These are phyloP conservation scores for Curvularia spicifera DNA, from an alignment of 2,329 filamentous ascomycete genomes.

Conservation along the genomic window DNA sequence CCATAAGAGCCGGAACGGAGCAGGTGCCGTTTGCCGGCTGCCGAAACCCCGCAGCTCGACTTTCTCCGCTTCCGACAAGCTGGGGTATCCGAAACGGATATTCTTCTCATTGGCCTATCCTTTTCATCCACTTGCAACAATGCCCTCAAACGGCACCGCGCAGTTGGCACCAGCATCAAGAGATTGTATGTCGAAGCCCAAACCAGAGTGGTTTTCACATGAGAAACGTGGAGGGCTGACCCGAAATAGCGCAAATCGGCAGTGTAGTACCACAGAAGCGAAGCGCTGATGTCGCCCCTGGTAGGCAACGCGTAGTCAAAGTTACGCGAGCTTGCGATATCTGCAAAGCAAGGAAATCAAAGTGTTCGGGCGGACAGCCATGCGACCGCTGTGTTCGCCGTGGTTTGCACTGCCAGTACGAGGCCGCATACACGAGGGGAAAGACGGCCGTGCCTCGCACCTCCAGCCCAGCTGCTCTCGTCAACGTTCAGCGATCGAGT, in stretches of 20 bases:
- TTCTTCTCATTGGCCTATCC: neutral
- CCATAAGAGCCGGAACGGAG: neutral
- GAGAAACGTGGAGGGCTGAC: neutral
- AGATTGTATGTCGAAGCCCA: neutral
- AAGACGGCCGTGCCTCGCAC: slow-evolving; percentile 31
- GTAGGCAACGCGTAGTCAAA: slow-evolving; percentile 26
- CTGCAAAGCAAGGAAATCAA: slow-evolving; percentile 42
- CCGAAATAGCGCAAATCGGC: neutral
- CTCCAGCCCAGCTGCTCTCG: neutral
- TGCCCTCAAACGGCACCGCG: neutral
- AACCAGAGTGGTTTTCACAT: too few species aligned
- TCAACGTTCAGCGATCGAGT: neutral
- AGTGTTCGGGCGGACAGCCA: slow-evolving; percentile 39
- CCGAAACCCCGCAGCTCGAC: neutral
- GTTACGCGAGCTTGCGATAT: slow-evolving; percentile 41
- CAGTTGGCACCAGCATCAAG: neutral
- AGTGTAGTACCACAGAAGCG: slow-evolving; percentile 25
- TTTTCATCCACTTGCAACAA: neutral
- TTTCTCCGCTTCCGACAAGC: neutral
- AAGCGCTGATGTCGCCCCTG: neutral
- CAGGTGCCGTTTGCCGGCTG: neutral
- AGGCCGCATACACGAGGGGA: slow-evolving; percentile 36
- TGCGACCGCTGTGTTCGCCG: slow-evolving; percentile 31
- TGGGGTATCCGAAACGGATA: neutral
- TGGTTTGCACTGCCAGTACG: slow-evolving; percentile 31